phyloP scores from a whole-genome alignment of 2,329 filamentous ascomycete genomes.

The Fusarium nygamai region DNA sequence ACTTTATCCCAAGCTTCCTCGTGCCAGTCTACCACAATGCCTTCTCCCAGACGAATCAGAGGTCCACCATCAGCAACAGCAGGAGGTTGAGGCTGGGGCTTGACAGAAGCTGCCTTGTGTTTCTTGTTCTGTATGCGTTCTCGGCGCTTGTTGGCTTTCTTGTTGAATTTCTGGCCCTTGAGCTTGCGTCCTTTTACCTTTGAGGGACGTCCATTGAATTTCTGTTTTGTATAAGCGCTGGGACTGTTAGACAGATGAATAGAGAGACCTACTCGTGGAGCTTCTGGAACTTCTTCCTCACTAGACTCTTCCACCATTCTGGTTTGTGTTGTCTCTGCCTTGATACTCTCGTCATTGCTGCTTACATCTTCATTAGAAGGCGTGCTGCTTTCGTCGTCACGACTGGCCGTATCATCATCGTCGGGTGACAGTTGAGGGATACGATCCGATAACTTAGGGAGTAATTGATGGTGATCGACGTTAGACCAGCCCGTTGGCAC shows the following conservation, averaged over 20 bases:
- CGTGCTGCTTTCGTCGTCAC: conserved; percentile 58
- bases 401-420: conserved; percentile 61
- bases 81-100: conserved; percentile 51
- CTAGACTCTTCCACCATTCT: conserved; percentile 69
- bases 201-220: conserved; percentile 35
- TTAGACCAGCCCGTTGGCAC: conserved; percentile 77
- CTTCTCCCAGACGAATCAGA: conserved; percentile 83
- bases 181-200: conserved; percentile 58
- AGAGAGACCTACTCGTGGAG: conserved; percentile 40
- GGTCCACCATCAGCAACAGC: conserved; percentile 63
- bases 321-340: conserved; percentile 51
- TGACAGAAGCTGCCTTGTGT: conserved; percentile 45
- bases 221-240: conserved; percentile 9
- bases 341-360: conserved; percentile 60
- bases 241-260: neutral
- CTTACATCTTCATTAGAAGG: conserved; percentile 63
- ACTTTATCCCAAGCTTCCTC: conserved; percentile 74
- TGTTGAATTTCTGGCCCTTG: conserved; percentile 58
- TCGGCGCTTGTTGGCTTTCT: conserved; percentile 60
- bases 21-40: conserved; percentile 87
- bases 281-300: conserved; percentile 59
- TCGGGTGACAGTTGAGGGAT: conserved; percentile 54
- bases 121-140: conserved; percentile 56
- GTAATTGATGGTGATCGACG: conserved; percentile 67
- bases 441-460: conserved; percentile 63